Evolutionary conservation across 2,329 filamentous ascomycete species (phyloP).

Genomic region (Leptographium lundbergii): DNA sequence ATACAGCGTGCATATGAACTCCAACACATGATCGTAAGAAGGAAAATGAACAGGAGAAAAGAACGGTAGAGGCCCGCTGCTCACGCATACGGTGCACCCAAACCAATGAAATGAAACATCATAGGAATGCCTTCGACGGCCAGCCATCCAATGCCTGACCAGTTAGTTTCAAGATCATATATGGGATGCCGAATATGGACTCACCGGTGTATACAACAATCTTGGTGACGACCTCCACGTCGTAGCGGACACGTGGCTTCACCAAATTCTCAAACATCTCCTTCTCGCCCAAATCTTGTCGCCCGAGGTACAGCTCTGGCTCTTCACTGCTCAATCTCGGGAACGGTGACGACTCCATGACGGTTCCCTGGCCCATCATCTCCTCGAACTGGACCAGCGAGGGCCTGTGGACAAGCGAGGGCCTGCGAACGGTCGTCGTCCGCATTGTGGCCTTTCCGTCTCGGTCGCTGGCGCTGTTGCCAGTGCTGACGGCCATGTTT

Average conservation of each 20-base stretch:
- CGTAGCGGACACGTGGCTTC: constrained; percentile 82
- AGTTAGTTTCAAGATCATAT: not conserved
- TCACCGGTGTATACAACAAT: constrained; percentile 85
- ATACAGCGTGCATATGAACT: not conserved
- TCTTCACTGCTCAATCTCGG: constrained; percentile 14
- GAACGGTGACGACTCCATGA: constrained; percentile 21
- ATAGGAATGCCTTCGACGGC: constrained; percentile 64
- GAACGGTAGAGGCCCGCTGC: not conserved
- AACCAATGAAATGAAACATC: constrained; percentile 50
- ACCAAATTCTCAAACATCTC: constrained; percentile 78
- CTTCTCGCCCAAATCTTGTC: constrained; percentile 46
- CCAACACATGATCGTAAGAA: not conserved
- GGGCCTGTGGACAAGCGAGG: constrained; percentile 28
- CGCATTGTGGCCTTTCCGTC: constrained; percentile 4
- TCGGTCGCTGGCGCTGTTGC: constrained; percentile 15
- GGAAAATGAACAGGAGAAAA: not conserved
- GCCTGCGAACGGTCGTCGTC: constrained; percentile 8
- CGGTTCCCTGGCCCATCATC: constrained; percentile 58
- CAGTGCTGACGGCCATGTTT: constrained; percentile 6
- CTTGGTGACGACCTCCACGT: constrained; percentile 98
- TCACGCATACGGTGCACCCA: constrained; percentile 14
- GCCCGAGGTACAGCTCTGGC: constrained; percentile 24
- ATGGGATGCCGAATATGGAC: constrained; percentile 15
- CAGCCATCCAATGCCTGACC: constrained; percentile 66
- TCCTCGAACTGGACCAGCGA: constrained; percentile 53